Evolutionary conservation across 192 early-diverging fungal genomes (phyloP).

Genomic region (Allomyces macrogynus): DNA sequence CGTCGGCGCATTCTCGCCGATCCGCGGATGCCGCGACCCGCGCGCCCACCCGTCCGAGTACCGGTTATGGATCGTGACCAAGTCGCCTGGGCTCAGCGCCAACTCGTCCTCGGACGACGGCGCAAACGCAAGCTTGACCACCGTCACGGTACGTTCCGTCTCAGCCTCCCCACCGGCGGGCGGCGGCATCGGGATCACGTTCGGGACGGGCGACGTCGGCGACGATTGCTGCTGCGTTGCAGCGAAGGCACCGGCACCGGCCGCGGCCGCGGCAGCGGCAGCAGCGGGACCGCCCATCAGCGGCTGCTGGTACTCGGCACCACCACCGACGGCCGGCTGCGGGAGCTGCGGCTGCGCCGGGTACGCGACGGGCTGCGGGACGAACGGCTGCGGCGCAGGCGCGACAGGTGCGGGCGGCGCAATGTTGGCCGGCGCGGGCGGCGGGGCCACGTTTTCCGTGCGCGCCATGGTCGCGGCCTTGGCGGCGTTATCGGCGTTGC

Average conservation of each 20-base stretch:
- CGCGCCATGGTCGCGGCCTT: background rate
- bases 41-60: too few relatives aligned
- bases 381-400: background rate
- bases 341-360: background rate
- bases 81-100: too few relatives aligned
- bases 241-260: background rate
- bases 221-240: background rate
- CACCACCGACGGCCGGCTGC: background rate
- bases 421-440: background rate
- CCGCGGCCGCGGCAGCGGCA: too few relatives aligned
- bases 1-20: too few relatives aligned
- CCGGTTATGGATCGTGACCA: too few relatives aligned
- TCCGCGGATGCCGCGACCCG: too few relatives aligned
- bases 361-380: background rate
- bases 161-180: too few relatives aligned
- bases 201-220: background rate
- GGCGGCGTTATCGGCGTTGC: background rate
- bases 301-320: background rate
- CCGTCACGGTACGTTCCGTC: too few relatives aligned
- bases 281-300: too few relatives aligned
- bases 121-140: too few relatives aligned
- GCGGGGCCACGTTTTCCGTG: background rate
- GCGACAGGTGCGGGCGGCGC: background rate
- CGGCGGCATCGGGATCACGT: too few relatives aligned
- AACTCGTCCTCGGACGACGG: too few relatives aligned